Conservation (phyloP, 306 rosid species). For the Lathyrus oleraceus region DNA sequence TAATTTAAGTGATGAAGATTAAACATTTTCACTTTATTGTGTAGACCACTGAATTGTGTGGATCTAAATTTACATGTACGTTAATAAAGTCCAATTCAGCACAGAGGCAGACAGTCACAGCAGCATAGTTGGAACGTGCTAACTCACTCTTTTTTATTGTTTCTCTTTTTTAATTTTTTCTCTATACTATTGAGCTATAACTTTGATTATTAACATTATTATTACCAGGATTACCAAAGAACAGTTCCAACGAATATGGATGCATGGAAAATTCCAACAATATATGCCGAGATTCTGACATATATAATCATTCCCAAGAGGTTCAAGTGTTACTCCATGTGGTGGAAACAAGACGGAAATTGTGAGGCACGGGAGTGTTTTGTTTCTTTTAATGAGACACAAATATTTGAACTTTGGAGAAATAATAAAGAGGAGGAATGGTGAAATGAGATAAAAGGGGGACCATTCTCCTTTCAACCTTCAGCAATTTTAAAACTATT, state of each 20-base stretch:
- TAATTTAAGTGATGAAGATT: too few relatives aligned
- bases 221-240: neutral
- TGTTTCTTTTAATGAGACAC: slow-evolving; percentile 78
- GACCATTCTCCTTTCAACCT: neutral
- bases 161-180: neutral
- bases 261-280: slow-evolving; percentile 30
- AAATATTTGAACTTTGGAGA: neutral
- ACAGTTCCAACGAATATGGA: slow-evolving; percentile 17
- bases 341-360: slow-evolving; percentile 38
- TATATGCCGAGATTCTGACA: slow-evolving; percentile 36
- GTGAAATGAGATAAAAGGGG: neutral
- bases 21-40: too few relatives aligned
- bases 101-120: too few relatives aligned
- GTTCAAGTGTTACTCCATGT: too few relatives aligned
- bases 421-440: neutral
- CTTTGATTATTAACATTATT: neutral
- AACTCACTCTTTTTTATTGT: too few relatives aligned
- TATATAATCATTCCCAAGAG: slow-evolving; percentile 41
- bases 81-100: too few relatives aligned
- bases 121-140: too few relatives aligned
- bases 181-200: neutral
- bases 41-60: too few relatives aligned
- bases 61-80: too few relatives aligned
- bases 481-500: too few relatives aligned
- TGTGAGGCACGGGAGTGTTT: slow-evolving; percentile 44